Percentiles rank a stretch among this genome's conserved stretches.
These are phyloP conservation scores for Toxicodendron radicans DNA, from an alignment of 345 rosid genomes.

Conservation along the genomic window DNA sequence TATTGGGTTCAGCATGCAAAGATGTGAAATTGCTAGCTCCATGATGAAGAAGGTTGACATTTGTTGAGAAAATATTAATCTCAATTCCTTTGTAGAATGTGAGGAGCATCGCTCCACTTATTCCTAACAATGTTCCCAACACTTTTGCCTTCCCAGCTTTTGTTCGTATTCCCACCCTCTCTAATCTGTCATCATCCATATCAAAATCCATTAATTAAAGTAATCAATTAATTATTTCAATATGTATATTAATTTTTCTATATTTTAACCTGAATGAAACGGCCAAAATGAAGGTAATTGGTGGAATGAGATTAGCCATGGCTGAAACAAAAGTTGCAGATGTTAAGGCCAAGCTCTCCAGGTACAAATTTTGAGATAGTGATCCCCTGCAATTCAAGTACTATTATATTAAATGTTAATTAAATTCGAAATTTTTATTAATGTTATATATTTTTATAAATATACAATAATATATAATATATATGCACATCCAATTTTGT, in stretches of 20 bases:
- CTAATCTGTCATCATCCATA: constrained; percentile 32
- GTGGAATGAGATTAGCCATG: constrained; percentile 47
- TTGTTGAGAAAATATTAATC: constrained; percentile 34
- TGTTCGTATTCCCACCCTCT: constrained; percentile 36
- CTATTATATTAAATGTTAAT: background rate
- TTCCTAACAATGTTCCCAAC: constrained; percentile 50
- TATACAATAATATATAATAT: no score
- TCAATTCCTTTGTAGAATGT: constrained; percentile 53
- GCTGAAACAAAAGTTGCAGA: constrained; percentile 58
- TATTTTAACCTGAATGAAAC: constrained; percentile 31
- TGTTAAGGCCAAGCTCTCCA: constrained; percentile 48
- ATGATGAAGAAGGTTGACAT: constrained; percentile 36
- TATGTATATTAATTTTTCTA: no score
- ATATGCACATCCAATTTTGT: no score
- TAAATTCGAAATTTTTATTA: background rate
- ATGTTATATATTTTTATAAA: no score
- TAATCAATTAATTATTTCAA: background rate
- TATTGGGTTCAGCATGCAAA: constrained; percentile 4
- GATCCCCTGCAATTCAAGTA: constrained; percentile 29
- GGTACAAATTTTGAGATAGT: constrained; percentile 32
- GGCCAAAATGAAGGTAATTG: constrained; percentile 52
- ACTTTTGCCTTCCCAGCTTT: constrained; percentile 49
- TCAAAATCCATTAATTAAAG: background rate
- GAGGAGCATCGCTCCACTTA: constrained; percentile 57
- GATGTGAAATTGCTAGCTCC: background rate